phyloP scores from a whole-genome alignment of 176 grass and related monocot species.

The Tuctoria greenei region DNA sequence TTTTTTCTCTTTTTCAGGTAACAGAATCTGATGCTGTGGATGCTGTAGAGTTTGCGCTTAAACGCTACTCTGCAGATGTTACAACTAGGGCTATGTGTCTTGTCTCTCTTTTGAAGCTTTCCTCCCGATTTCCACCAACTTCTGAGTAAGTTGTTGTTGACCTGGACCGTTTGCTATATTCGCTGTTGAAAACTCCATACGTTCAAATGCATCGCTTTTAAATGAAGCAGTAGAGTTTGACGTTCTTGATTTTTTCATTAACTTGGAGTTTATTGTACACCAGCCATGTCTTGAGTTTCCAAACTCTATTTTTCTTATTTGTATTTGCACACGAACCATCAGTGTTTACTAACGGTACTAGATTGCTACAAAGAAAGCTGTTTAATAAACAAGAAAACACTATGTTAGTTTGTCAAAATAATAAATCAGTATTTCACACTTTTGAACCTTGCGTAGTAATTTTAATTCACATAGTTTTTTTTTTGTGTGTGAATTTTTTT shows the following conservation, averaged over 20 bases:
- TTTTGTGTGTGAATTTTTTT: constrained; percentile 20
- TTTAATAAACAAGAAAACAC: background rate
- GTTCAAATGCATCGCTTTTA: background rate
- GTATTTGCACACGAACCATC: background rate
- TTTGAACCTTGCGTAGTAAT: background rate
- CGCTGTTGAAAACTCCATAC: background rate
- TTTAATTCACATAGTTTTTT: background rate
- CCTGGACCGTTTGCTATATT: constrained; percentile 19
- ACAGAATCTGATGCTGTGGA: constrained; percentile 97
- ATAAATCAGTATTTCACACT: background rate
- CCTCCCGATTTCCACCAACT: constrained; percentile 84
- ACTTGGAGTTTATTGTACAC: background rate
- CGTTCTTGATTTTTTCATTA: background rate
- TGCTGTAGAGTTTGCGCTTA: constrained; percentile 76
- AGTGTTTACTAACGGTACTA: background rate
- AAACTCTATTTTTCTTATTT: background rate
- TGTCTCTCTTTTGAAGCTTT: constrained; percentile 90
- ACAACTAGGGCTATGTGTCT: constrained; percentile 96
- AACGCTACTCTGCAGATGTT: constrained; percentile 71
- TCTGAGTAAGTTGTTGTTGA: constrained; percentile 67
- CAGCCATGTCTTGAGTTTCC: background rate
- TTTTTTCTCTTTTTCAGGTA: constrained; percentile 69
- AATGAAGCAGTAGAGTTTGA: background rate
- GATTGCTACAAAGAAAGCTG: background rate
- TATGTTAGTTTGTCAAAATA: background rate